Base-by-base conservation (phyloP, 495 filamentous ascomycete species). In the Evansstolkia leycettana region DNA sequence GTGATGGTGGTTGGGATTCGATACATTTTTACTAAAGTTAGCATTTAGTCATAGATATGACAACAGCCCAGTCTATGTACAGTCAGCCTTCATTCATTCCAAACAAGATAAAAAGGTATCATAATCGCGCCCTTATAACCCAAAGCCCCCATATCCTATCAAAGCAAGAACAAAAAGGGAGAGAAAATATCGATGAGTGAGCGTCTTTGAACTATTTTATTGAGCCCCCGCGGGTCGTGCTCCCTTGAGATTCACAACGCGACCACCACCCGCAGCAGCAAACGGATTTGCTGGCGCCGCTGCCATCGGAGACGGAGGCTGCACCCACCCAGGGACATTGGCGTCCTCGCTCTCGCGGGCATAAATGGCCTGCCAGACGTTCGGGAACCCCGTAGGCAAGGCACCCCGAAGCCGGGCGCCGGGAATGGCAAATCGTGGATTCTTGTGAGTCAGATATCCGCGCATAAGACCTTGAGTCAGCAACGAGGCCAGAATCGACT, bases 391-490 rank as follows among this genome's bases (percentile, higher is more conserved):
- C 1, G 72, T 77, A 4, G 70, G 67, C 31, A 83, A 47, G 1
- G 74, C 69, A 1, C 70, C 69, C 1, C 62, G 73, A 33, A 69
- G 58, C 47, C 82, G 82, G 11, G 84, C 74, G 5, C 90, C 88
- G 17, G 82, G 72, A 24, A 95, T 80, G 3, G 85, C 87, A 41
- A 93, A 92, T 13, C 76, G 74, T 17, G 65, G 69, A 44, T 77
- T 76, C 20, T 69, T 62, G 45, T 90, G 82, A 8, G 82, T 82
- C 15, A 95, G 69, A 44, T 88, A 98, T 4, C 90, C 90, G 37
- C 78, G 76, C 33, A 95, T 67, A n/a, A 95, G 62, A 6, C 79
- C 81, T 53, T 93, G 84, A 17, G 79, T 76, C 11, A 93, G 69
- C 5, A 95, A 62, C 1, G 79, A 81, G 1, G 82, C 71, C 7